phyloP scores from a whole-genome alignment of 257 asterid genomes.

The Rehmannia glutinosa region DNA sequence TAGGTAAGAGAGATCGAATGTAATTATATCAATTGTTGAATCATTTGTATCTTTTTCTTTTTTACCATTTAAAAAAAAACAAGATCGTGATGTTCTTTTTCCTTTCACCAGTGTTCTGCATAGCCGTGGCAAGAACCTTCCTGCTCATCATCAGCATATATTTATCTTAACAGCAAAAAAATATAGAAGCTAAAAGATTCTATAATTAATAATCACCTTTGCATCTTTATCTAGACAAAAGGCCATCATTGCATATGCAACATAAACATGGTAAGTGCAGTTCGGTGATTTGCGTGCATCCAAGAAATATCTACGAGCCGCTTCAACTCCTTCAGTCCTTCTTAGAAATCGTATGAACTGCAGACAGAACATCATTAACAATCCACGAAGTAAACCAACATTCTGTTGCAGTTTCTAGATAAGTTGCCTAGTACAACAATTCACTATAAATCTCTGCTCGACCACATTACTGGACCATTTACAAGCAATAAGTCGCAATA shows the following conservation, averaged over 20 bases:
- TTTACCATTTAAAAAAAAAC: too few species aligned
- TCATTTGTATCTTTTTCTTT: background rate
- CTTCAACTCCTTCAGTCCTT: constrained; percentile 96
- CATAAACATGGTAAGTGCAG: constrained; percentile 96
- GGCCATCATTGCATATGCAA: constrained; percentile 97
- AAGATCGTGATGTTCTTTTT: too few species aligned
- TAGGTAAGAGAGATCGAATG: too few species aligned
- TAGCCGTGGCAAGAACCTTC: too few species aligned
- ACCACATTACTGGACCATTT: too few species aligned
- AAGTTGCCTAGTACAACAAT: too few species aligned
- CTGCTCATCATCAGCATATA: too few species aligned
- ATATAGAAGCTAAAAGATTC: background rate
- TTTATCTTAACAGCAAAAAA: background rate
- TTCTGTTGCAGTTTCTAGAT: background rate
- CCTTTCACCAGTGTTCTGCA: too few species aligned
- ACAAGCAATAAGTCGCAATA: too few species aligned
- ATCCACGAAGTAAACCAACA: background rate
- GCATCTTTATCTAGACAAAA: constrained; percentile 97
- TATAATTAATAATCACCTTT: constrained; percentile 57
- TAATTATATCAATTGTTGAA: background rate
- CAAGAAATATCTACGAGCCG: constrained; percentile 86
- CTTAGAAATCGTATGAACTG: constrained; percentile 89
- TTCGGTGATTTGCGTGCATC: constrained; percentile 92
- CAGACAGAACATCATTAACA: constrained; percentile 15
- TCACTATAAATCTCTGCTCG: too few species aligned